These are phyloP conservation scores for Trichoderma asperelloides DNA, from an alignment of 495 filamentous ascomycete genomes.

Conservation along the genomic window DNA sequence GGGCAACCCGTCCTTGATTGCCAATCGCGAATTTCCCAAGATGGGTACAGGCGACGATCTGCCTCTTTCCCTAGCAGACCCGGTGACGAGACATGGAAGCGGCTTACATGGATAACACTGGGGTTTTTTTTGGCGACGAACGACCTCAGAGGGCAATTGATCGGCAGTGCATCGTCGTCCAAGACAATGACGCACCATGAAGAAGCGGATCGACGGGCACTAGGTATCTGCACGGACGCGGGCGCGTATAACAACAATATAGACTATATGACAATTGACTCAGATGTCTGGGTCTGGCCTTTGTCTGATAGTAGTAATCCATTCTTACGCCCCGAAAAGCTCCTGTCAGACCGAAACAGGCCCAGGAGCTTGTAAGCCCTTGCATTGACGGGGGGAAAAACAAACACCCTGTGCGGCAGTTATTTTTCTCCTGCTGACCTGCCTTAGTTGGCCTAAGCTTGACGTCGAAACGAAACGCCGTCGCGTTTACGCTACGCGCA, in stretches of 20 bases:
- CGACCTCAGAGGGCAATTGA: neutral
- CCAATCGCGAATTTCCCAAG: conserved; percentile 2
- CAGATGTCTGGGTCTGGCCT: too few relatives aligned
- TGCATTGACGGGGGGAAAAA: neutral
- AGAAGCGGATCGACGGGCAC: neutral
- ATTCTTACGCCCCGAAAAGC: too few relatives aligned
- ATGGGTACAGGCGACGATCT: conserved; percentile 1
- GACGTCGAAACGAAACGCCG: neutral
- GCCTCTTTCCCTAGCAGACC: neutral
- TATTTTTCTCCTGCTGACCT: neutral
- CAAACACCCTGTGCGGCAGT: neutral
- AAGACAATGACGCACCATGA: neutral
- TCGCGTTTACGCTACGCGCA: neutral
- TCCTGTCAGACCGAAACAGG: too few relatives aligned
- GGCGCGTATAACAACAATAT: too few relatives aligned
- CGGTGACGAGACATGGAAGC: neutral
- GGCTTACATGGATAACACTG: neutral
- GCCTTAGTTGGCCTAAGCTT: neutral
- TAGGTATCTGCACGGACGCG: too few relatives aligned
- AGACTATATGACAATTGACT: too few relatives aligned
- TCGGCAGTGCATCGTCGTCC: neutral
- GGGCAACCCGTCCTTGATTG: neutral
- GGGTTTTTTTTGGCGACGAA: neutral
- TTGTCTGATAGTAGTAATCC: too few relatives aligned
- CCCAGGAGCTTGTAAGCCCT: too few relatives aligned